Conservation (phyloP, 2,329 filamentous ascomycete species). For the Rachicladosporium sp. region DNA sequence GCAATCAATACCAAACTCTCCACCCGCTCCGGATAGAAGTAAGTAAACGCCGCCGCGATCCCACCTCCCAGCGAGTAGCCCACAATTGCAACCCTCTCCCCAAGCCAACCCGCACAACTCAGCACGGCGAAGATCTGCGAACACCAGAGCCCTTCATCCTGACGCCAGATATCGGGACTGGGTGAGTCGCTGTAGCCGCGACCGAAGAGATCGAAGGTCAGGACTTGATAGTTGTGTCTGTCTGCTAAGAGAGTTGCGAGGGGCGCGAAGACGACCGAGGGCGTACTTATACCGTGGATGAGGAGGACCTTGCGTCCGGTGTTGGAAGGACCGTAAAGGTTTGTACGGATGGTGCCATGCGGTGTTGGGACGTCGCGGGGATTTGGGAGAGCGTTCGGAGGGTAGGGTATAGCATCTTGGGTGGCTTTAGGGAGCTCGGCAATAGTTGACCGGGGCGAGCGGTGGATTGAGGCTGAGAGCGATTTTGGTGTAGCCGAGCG, state of each 20-base stretch:
- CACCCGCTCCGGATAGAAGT: constrained; percentile 56
- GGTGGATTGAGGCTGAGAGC: no score
- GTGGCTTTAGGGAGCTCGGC: no score
- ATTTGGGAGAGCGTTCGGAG: constrained; percentile 57
- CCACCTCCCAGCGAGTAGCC: constrained; percentile 75
- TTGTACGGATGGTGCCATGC: constrained; percentile 60
- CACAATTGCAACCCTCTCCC: constrained; percentile 51
- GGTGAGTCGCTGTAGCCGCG: constrained; percentile 67
- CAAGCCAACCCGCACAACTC: constrained; percentile 57
- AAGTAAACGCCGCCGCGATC: constrained; percentile 56
- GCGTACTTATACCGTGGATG: constrained; percentile 72
- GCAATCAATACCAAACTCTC: constrained; percentile 63
- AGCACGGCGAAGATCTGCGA: constrained; percentile 60
- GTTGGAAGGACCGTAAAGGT: constrained; percentile 62
- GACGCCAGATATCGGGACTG: constrained; percentile 51
- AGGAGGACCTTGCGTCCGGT: constrained; percentile 58
- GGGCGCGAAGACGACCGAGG: constrained; percentile 55
- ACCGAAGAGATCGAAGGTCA: constrained; percentile 68
- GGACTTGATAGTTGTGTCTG: constrained; percentile 56
- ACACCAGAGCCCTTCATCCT: constrained; percentile 62
- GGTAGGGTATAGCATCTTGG: constrained; percentile 38
- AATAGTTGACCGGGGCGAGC: no score
- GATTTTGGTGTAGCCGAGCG: no score
- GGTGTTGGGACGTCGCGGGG: constrained; percentile 55
- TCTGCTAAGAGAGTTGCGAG: constrained; percentile 53